A percentile compares a stretch with the other conserved stretches of the same genome.
Evolutionary conservation across 495 filamentous ascomycete species (phyloP).

Genomic region (Annulohypoxylon stygium): DNA sequence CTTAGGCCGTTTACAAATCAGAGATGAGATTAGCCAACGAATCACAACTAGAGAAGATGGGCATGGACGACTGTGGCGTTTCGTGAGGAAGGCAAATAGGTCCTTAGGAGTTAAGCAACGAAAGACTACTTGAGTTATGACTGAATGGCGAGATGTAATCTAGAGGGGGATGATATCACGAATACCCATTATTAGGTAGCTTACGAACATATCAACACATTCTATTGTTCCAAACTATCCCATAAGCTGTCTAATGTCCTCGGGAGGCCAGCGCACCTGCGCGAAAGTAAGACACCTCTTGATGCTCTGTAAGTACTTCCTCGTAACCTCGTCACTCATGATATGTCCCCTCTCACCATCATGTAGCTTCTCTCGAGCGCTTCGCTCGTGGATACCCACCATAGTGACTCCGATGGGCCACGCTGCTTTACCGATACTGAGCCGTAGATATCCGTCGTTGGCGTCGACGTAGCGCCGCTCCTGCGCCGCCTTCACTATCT

Average conservation of each 20-base stretch:
- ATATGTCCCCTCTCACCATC: conserved; percentile 93
- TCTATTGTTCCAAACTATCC: conserved; percentile 68
- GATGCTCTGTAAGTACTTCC: conserved; percentile 97
- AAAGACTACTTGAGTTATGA: conserved; percentile 25
- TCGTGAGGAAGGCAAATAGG: not conserved
- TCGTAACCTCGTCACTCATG: conserved; percentile 93
- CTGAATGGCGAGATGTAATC: conserved; percentile 7
- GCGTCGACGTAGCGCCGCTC: conserved; percentile 93
- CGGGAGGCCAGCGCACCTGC: conserved; percentile 94
- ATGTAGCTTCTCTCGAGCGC: conserved; percentile 93
- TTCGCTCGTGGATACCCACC: conserved; percentile 99
- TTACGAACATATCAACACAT: conserved; percentile 10
- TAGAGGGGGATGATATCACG: conserved; percentile 19
- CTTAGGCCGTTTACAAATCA: not conserved
- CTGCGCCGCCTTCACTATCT: conserved; percentile 93
- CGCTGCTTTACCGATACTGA: conserved; percentile 98
- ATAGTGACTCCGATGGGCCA: conserved; percentile 99
- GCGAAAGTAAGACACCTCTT: conserved; percentile 97
- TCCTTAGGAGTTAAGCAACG: conserved; percentile 27
- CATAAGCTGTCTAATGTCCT: conserved; percentile 95
- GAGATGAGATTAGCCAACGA: not conserved
- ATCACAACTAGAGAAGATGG: not conserved
- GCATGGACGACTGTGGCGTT: not conserved
- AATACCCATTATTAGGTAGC: conserved; percentile 34
- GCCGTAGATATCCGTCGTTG: conserved; percentile 90